Percentiles rank a stretch among this genome's conserved stretches.
Conservation (phyloP, 495 filamentous ascomycete species). For the Immersiella caudata region DNA sequence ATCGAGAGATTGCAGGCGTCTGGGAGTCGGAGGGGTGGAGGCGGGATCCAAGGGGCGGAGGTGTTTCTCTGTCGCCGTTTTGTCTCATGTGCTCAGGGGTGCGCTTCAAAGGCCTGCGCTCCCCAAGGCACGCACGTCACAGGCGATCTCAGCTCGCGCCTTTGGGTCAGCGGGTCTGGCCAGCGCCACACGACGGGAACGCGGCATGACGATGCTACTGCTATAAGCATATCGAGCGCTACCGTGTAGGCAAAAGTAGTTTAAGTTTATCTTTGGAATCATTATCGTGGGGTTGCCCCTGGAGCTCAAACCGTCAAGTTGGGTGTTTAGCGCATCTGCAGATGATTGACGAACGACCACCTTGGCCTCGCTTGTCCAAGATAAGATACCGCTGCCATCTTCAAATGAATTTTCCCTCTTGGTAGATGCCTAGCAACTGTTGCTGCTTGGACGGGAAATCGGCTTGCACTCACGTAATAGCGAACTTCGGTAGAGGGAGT, state of each 20-base stretch:
- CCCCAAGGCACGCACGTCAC: not conserved
- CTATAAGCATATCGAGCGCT: not conserved
- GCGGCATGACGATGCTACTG: not conserved
- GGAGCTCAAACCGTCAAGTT: not conserved
- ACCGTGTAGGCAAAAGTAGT: not conserved
- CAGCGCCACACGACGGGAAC: slow-evolving; percentile 7
- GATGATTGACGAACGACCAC: slow-evolving; percentile 12
- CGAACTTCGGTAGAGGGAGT: not conserved
- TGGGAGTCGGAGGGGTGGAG: not conserved
- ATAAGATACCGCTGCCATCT: too few relatives aligned
- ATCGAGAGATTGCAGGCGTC: not conserved
- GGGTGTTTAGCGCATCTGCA: not conserved
- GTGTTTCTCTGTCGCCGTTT: slow-evolving; percentile 5
- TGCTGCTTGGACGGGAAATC: not conserved
- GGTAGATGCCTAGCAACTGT: not conserved
- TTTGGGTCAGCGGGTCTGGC: slow-evolving; percentile 5
- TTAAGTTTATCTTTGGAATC: slow-evolving; percentile 8
- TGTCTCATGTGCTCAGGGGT: slow-evolving; percentile 16
- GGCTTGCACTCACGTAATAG: not conserved
- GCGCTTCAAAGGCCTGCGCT: slow-evolving; percentile 1
- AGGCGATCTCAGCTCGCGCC: not conserved
- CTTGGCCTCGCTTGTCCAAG: slow-evolving; percentile 6
- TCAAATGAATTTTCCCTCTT: too few relatives aligned
- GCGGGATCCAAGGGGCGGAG: not conserved
- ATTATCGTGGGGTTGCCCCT: slow-evolving; percentile 1